phyloP scores from a whole-genome alignment of 2,329 filamentous ascomycete species.

The Sphaerulina vaccinii region DNA sequence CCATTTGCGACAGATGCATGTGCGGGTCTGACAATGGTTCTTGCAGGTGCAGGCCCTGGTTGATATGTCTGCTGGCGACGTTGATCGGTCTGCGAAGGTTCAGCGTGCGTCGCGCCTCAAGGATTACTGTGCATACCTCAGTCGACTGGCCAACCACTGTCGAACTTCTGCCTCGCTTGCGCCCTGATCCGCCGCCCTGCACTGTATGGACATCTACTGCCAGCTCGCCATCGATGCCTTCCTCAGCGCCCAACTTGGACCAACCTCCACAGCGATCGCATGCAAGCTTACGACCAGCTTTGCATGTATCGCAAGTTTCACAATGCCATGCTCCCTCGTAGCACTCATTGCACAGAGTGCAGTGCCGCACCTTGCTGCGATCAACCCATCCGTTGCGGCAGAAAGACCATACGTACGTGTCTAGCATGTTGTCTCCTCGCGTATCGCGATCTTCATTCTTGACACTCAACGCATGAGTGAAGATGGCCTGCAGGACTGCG shows the following conservation, averaged over 20 bases:
- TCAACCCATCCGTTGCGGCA: background rate
- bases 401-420: conserved; percentile 8
- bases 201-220: background rate
- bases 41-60: background rate
- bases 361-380: background rate
- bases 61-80: background rate
- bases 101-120: too few species aligned
- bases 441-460: background rate
- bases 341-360: conserved; percentile 3
- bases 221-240: background rate
- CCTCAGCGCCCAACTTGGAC: background rate
- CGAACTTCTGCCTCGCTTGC: background rate
- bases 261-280: conserved; percentile 9
- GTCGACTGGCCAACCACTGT: background rate
- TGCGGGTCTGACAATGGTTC: background rate
- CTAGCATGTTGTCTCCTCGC: background rate
- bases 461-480: background rate
- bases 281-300: background rate
- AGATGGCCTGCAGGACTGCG: background rate
- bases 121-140: background rate
- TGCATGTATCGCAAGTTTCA: background rate
- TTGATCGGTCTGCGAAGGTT: too few species aligned
- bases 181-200: background rate
- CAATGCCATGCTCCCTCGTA: conserved; percentile 13
- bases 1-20: background rate